phyloP scores from a whole-genome alignment of 2,329 filamentous ascomycete genomes.

The Fusarium agapanthi region DNA sequence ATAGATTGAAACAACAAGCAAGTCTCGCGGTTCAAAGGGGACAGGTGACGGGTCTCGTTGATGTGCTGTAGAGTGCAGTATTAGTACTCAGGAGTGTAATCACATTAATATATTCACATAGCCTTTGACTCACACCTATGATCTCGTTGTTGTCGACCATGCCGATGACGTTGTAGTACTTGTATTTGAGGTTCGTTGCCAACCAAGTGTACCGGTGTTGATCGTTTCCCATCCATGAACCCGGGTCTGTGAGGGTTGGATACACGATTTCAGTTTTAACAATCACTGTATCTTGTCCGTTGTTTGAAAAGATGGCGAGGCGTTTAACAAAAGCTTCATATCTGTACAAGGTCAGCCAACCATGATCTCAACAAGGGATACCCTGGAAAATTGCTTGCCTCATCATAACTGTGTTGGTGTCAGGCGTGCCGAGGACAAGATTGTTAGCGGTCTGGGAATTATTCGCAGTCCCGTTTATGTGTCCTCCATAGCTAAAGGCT shows the following conservation, averaged over 20 bases:
- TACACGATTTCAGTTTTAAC: accelerated
- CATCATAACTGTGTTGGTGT: not conserved
- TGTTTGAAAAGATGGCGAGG: not conserved
- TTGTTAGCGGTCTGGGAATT: not conserved
- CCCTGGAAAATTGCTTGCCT: not conserved
- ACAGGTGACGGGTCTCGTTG: accelerated
- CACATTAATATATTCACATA: too few relatives aligned
- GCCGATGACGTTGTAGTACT: not conserved
- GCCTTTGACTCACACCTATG: not conserved
- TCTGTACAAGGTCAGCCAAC: not conserved
- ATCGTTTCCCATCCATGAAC: not conserved
- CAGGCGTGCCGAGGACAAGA: not conserved
- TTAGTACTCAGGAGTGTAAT: not conserved
- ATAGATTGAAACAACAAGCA: not conserved
- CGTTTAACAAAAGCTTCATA: not conserved
- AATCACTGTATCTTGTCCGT: not conserved
- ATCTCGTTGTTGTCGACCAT: too few relatives aligned
- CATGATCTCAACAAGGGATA: accelerated
- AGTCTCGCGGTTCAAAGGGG: not conserved
- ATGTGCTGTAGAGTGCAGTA: too few relatives aligned
- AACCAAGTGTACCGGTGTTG: not conserved
- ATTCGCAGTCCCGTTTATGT: accelerated
- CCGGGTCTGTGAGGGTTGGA: accelerated
- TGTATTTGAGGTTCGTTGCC: not conserved
- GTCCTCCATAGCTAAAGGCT: not conserved